Base-by-base conservation (phyloP, 2,329 filamentous ascomycete genomes). In the Monosporascus cannonballus region DNA sequence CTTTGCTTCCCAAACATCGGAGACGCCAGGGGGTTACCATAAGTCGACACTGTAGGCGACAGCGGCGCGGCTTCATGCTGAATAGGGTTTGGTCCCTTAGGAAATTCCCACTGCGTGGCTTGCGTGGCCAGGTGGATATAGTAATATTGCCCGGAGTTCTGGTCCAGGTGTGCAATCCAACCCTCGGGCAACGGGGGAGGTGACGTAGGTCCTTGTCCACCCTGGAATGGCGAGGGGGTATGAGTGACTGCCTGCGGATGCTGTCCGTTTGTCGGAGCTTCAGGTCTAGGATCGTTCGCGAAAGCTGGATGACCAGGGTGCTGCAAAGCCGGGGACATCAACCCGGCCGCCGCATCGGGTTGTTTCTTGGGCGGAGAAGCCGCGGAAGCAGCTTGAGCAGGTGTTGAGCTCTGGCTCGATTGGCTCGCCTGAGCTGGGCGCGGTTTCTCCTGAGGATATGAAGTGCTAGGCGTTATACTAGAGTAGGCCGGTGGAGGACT, bases 21-120 rank as follows among this genome's bases (percentile, higher is more conserved):
- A 1, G 88, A 90, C 4, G 75, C 79, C 27, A 91, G 70, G 4
- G 87, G 85, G 64, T 90, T 89, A 54, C 86, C 87, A 61, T 90
- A 91, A 0, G 86, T 86, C 48, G 85, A 90, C 6, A 84, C 83
- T 1, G 87, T 86, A 0, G 93, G 93, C 6, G 93, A 96, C 52
- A 96, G 73, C 0, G 93, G 93, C 17, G 84, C 78, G 15, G 88
- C 81, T 54, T 95, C 91, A 58, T 96, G 81, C 57, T 90, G 89
- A 51, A 96, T 78, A 1, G 93, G 93, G 24, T 90, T 96, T 0
- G 92, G 92, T 0, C 93, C 93, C 72, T 96, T 97, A 27, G 94
- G 94, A 61, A 97, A 97, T 65, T 99, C 94, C 94, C 94, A 99
- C 67, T 99, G 94, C 1, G 94, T 99, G 3, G 92, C 90, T 67